phyloP scores from a whole-genome alignment of 2,329 filamentous ascomycete genomes.

The Beauveria brongniartii region DNA sequence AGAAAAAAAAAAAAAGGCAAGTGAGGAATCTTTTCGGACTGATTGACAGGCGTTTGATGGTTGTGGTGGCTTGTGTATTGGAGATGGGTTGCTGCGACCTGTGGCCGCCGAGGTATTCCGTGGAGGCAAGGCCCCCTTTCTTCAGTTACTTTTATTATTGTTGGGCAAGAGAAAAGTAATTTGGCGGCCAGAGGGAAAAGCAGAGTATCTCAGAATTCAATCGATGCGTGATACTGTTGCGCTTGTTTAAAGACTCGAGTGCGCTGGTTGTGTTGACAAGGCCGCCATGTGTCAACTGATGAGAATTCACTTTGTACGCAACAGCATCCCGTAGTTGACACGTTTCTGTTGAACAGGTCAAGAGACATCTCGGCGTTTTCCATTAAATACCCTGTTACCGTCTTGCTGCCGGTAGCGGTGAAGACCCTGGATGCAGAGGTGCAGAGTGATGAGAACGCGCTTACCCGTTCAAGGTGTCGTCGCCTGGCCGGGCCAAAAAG shows the following conservation, averaged over 20 bases:
- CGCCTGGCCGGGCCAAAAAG: neutral
- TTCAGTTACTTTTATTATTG: neutral
- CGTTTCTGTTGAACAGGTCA: neutral
- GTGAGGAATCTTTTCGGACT: neutral
- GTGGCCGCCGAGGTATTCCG: neutral
- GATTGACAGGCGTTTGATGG: too few species aligned
- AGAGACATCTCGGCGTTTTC: neutral
- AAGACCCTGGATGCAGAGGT: neutral
- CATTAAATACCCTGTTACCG: neutral
- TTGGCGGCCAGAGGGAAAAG: neutral
- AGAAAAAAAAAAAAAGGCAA: neutral
- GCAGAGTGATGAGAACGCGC: conserved; percentile 3
- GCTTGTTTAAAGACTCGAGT: neutral
- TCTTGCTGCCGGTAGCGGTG: conserved; percentile 3
- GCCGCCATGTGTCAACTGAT: neutral
- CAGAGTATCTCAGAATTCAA: neutral
- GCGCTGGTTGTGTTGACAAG: neutral
- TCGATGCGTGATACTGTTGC: neutral
- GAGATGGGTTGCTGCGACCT: neutral
- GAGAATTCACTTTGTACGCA: too few species aligned
- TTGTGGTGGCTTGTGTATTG: too few species aligned
- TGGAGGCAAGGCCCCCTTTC: too few species aligned
- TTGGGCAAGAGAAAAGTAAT: neutral
- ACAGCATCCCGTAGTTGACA: too few species aligned
- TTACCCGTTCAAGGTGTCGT: neutral